Base-by-base conservation (phyloP, 352 stramenopile genomes). In the Detonula confervacea region DNA sequence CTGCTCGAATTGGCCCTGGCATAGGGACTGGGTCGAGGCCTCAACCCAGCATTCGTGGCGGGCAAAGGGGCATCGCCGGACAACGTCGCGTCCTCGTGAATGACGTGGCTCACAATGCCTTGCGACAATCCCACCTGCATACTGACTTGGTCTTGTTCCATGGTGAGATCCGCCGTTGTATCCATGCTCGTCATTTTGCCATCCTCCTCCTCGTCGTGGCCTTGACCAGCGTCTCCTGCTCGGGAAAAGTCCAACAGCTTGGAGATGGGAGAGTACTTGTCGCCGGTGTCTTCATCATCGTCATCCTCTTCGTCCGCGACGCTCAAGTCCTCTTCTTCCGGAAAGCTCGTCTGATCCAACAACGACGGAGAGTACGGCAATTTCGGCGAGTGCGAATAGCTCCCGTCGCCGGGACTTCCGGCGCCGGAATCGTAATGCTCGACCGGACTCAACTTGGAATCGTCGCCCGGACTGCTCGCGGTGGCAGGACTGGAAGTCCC, bases 261-360 rank as follows among this genome's bases (percentile, higher is more conserved):
- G 57, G 55, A 74, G 39, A 84, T 77, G 33, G 77, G 69, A 24
- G 77, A 71, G 46, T 77, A 83, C 24, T 84, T 75, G 37, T 80
- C 77, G 12, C 46, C 37, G 1, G 14, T 56, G 59, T 73, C 35
- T 12, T 67, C 72, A 12, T 66, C 62, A 30, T 74, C 54, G 11
- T 11, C 35, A 39, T 66, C 42, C 3, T 24, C 29, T 4, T 56
- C 29, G 24, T 67, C 54, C 1, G 42, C 56, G 3, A 44, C 11
- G 16, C 42, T 54, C 47, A 59, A 33, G 25, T 75, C 44, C 18
- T 81, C 64, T 20, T 81, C 65, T 44, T 76, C 65, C 9, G 61
- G 61, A 30, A 81, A 81, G 4, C 54, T 70, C 6, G 73, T 81
- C 52, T 75, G 65, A 37, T 81, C 73, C 44, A 81, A 64, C 35